phyloP scores from a whole-genome alignment of 176 grass and related monocot species.

The Themeda triandra region DNA sequence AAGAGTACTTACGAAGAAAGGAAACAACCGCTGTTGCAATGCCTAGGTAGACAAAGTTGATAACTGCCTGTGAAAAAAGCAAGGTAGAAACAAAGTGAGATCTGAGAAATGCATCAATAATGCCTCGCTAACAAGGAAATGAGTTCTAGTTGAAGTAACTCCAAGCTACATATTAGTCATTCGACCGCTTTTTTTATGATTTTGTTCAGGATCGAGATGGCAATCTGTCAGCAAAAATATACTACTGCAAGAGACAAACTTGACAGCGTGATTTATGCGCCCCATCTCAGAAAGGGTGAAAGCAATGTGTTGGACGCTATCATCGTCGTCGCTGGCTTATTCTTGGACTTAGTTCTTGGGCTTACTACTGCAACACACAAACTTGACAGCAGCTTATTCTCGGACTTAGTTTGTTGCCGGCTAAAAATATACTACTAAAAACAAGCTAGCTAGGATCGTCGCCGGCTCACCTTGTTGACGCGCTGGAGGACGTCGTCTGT shows the following conservation, averaged over 20 bases:
- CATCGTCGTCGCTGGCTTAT: too few relatives aligned
- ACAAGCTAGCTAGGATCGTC: not conserved
- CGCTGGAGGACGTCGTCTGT: slow-evolving; percentile 25
- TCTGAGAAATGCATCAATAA: not conserved
- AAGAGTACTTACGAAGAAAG: slow-evolving; percentile 49
- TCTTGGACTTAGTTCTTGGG: too few relatives aligned
- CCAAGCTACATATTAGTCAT: not conserved
- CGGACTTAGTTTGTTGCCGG: too few relatives aligned
- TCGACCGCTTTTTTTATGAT: not conserved
- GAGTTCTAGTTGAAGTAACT: not conserved
- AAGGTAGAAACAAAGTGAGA: not conserved
- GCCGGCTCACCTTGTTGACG: slow-evolving; percentile 45
- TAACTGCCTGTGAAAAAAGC: slow-evolving; percentile 35
- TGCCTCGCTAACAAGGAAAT: slow-evolving; percentile 3
- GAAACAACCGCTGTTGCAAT: slow-evolving; percentile 42
- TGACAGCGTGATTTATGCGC: not conserved
- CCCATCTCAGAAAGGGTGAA: not conserved
- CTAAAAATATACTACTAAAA: not conserved
- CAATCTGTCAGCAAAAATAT: not conserved
- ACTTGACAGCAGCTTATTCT: too few relatives aligned
- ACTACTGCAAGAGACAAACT: not conserved
- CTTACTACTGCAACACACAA: too few relatives aligned
- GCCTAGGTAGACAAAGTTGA: slow-evolving; percentile 52
- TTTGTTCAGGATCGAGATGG: not conserved
- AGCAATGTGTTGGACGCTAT: not conserved